A percentile compares a stretch with the other conserved stretches of the same genome.
phyloP scores from a whole-genome alignment of 2,329 filamentous ascomycete species.

The Arachnomyces sp. region DNA sequence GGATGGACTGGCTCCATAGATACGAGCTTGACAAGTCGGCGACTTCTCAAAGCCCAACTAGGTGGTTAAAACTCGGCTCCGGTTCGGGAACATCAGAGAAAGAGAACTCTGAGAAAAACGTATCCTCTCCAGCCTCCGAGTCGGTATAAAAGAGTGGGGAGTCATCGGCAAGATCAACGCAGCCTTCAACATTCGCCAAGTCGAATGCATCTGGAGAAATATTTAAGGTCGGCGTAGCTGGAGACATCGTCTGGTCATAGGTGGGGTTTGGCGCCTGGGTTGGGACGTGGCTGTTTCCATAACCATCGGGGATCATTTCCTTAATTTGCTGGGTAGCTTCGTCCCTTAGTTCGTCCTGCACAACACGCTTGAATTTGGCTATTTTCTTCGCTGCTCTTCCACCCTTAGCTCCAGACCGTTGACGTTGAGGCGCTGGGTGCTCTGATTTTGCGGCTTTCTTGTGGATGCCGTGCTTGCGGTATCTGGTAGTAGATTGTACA shows the following conservation, averaged over 20 bases:
- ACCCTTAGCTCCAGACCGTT: slow-evolving; percentile 35
- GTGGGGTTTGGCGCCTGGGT: slow-evolving; percentile 1
- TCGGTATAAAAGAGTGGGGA: slow-evolving; percentile 23
- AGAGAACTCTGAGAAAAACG: slow-evolving; percentile 5
- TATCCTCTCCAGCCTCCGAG: slow-evolving; percentile 14
- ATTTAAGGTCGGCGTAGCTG: slow-evolving; percentile 11
- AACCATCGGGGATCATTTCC: slow-evolving; percentile 2
- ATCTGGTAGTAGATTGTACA: slow-evolving; percentile 79
- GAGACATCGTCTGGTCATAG: slow-evolving; percentile 5
- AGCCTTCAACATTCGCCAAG: slow-evolving; percentile 21
- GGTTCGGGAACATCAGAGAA: slow-evolving; percentile 7
- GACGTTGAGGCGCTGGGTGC: slow-evolving; percentile 31
- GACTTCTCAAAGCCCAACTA: background rate
- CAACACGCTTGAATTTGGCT: slow-evolving; percentile 22
- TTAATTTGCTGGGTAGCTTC: slow-evolving; percentile 4
- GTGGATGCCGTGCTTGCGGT: slow-evolving; percentile 47
- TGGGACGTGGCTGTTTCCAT: slow-evolving; percentile 2
- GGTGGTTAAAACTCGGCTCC: slow-evolving; percentile 10
- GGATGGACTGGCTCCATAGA: no score
- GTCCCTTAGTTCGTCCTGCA: slow-evolving; percentile 18
- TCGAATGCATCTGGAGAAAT: slow-evolving; percentile 16
- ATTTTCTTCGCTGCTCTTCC: slow-evolving; percentile 32
- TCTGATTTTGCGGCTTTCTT: slow-evolving; percentile 34
- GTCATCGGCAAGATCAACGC: slow-evolving; percentile 18
- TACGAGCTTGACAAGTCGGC: no score